phyloP scores from a whole-genome alignment of 192 early-diverging fungal genomes.

The Coemansia sp. region DNA sequence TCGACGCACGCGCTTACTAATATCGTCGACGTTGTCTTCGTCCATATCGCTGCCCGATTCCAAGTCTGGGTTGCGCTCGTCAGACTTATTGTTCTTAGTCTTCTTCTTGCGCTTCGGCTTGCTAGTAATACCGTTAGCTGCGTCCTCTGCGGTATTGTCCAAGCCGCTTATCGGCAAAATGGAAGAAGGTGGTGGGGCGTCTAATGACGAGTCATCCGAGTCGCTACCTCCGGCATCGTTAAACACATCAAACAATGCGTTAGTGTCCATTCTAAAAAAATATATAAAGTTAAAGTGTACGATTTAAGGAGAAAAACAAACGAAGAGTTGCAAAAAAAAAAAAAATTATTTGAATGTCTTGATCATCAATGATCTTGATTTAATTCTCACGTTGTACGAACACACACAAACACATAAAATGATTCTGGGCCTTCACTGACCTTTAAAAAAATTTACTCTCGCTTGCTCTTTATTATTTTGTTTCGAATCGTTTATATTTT shows the following conservation, averaged over 20 bases:
- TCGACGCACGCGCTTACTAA: conserved; percentile 30
- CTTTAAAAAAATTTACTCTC: not conserved
- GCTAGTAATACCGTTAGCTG: not conserved
- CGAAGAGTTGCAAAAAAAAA: not conserved
- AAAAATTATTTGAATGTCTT: conserved; percentile 1
- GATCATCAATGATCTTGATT: not conserved
- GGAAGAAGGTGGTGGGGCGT: not conserved
- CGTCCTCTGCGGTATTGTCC: not conserved
- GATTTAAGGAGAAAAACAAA: not conserved
- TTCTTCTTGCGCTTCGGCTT: conserved; percentile 14
- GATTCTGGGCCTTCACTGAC: conserved; percentile 8
- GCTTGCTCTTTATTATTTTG: not conserved
- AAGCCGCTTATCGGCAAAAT: conserved; percentile 6
- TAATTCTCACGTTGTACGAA: not conserved
- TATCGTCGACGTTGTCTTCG: conserved; percentile 23
- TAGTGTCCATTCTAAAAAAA: conserved; percentile 46
- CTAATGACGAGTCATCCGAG: conserved; percentile 15
- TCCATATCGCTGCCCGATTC: conserved; percentile 18
- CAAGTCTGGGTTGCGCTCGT: conserved; percentile 4
- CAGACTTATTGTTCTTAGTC: not conserved
- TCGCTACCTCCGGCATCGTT: conserved; percentile 35
- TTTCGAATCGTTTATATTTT: not conserved
- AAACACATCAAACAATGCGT: conserved; percentile 52
- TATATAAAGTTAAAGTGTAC: no score
- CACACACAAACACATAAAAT: not conserved